phyloP scores from a whole-genome alignment of 495 filamentous ascomycete species.

The Trichoderma parareesei region DNA sequence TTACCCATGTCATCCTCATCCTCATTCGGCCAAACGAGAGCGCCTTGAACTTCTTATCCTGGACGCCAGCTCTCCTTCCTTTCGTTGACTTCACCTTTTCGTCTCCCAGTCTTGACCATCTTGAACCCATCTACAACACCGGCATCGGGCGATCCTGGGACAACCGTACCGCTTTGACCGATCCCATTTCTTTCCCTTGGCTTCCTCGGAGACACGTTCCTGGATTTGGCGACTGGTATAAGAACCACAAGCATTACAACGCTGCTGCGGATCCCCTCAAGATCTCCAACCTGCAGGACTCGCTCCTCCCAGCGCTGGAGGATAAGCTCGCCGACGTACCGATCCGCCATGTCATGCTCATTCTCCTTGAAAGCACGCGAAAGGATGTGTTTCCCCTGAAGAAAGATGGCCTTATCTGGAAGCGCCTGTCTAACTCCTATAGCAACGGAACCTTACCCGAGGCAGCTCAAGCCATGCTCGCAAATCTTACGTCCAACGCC shows the following conservation, averaged over 20 bases:
- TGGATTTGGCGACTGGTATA: constrained; percentile 5
- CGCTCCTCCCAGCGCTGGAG: constrained; percentile 25
- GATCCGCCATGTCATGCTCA: constrained; percentile 36
- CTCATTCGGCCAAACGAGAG: background rate
- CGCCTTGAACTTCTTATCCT: constrained; percentile 9
- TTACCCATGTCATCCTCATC: constrained; percentile 1
- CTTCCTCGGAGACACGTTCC: background rate
- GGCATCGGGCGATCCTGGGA: constrained; percentile 3
- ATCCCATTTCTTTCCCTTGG: background rate
- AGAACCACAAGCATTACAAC: constrained; percentile 24
- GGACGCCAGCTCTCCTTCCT: constrained; percentile 5
- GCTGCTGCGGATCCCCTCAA: constrained; percentile 34
- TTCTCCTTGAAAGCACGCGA: constrained; percentile 39
- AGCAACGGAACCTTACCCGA: constrained; percentile 18
- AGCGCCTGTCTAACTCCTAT: constrained; percentile 29
- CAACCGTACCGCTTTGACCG: background rate
- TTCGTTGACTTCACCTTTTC: constrained; percentile 8
- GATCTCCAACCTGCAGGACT: constrained; percentile 34
- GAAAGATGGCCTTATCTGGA: constrained; percentile 31
- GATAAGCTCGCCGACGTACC: constrained; percentile 28
- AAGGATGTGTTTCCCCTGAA: constrained; percentile 41
- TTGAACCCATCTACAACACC: background rate
- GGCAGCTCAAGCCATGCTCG: constrained; percentile 25
- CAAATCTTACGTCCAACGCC: constrained; percentile 29
- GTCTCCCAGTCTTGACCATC: background rate